Evolutionary conservation across 257 asterid species (phyloP), one percentile per base, ranked within the genome.

Genomic region (Solanum pinnatisectum): DNA sequence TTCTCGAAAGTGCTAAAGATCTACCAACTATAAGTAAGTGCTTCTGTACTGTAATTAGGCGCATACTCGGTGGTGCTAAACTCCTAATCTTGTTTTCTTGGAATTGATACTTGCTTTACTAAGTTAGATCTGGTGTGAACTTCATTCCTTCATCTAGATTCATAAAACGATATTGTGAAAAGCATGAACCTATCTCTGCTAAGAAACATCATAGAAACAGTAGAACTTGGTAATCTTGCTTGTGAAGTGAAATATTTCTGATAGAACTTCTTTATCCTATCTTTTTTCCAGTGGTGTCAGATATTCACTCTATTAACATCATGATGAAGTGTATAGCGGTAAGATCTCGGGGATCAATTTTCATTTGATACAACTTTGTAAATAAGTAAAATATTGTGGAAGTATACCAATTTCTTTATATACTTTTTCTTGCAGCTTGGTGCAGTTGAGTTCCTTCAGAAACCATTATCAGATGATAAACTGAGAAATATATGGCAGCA

Each of bases 321-420:
- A 91, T 91, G 92, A 91, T 92, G 93, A 91, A 90, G 90, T 92
- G 93, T 85, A 91, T 92, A 44, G 93, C 93, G 91, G 94, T 92
- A 85, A 92, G 92, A 74, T 70, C 59, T 87, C 22, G 1, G 3
- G 2, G 67, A 87, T 89, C 72, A 27, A 14, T 88, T 70, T 71
- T 8, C 49, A 35, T 13, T 35, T 71, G 59, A 36, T 39, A 5
- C 46, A 35, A n/a, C 44, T 85, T 39, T n/a, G 20, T 20, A 25
- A 23, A 18, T 20, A 37, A 25, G 67, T 63, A 56, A 27, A 39
- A 67, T 35, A 36, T 15, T 44, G 37, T 40, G 27, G 15, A 84
- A 60, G 2, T 16, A 82, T 30, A 2, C 60, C 39, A 44, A 2
- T 72, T 72, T 73, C 44, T 35, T 4, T 73, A 22, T 74, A 5